Base-by-base conservation (phyloP, 176 grass and related monocot genomes). In the Saccharum spontaneum region DNA sequence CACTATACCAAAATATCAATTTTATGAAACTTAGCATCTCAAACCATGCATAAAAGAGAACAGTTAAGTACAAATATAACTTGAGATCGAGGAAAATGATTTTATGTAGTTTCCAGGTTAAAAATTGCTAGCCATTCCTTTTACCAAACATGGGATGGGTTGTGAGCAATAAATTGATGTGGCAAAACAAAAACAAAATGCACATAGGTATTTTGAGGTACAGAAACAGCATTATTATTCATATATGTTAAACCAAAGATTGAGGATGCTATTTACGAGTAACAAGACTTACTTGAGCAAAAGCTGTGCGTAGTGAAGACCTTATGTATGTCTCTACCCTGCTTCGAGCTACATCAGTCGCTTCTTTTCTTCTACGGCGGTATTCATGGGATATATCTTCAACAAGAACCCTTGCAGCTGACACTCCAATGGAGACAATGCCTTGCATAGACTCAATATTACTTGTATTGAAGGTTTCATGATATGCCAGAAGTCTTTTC, bases 301-400 rank as follows among this genome's bases (percentile, higher is more conserved):
- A 98, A 87, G 97, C 93, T 81, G 97, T 95, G 48, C 93, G 91
- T 16, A 98, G 88, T 22, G 93, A 95, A 57, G 97, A 98, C 52
- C 97, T 78, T 87, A 98, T 92, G 71, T 98, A 98, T 1, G 90
- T 95, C 49, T 98, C 97, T 76, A 98, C 89, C 48, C 93, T 94
- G 81, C 75, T 95, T 46, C 86, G 91, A 89, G 97, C 97, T 69
- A 98, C 93, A 73, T 98, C 86, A 65, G 89, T 93, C 18, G 89
- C 89, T 90, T 94, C 93, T 90, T 95, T 98, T 87, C 93, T 94
- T 79, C 88, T 95, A 73, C 93, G 91, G 22, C 93, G 93, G 71
- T 98, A 98, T 82, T 98, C 97, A 61, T 98, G 83, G 37, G 97
- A 95, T 90, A 98, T 98, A 87, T 98, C 97, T 95, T 98, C 97